Base-by-base conservation (phyloP, 257 asterid genomes). In the Petunia axillaris region DNA sequence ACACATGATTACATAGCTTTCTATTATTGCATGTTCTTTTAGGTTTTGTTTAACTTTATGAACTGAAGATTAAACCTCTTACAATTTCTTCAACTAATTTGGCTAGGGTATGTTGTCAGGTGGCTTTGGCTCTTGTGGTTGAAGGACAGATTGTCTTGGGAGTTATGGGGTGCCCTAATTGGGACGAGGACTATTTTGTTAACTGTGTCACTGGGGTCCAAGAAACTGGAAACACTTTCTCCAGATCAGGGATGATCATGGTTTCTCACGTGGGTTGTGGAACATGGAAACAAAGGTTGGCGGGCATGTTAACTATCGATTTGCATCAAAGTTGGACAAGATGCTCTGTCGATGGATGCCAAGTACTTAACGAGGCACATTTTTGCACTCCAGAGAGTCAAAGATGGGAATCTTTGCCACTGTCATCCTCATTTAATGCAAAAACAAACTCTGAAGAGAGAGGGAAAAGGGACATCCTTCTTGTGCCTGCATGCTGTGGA, bases 81-180 rank as follows among this genome's bases (percentile, higher is more conserved):
- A 52, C 52, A 5, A 11, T 2, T 71, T 71, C 77, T 48, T 35
- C 44, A 10, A 35, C 6, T 46, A 46, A 71, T 71, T 25, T 71
- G 60, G 77, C 6, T 5, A 71, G 41, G 77, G 5, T 71, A 25
- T 39, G 76, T 80, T 89, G 85, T 86, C 87, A 95, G 99, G 96
- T 93, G 37, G 98, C 97, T 62, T 85, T 95, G 91, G 97, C 99
- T 84, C 94, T 95, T 71, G 92, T 93, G 64, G 96, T 93, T 84
- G 88, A 92, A 75, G 98, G 97, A 48, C 89, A 95, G 86, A 89
- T 92, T 82, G 97, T 89, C 79, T 86, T 95, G 85, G 98, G 99
- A 79, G 97, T 95, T 79, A 92, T 93, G 98, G 98, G 99, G 76
- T 93, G 99, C 83, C 99, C 98, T 1, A 92, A 93, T 85, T 95